Percentiles rank a stretch among this genome's conserved stretches.
phyloP scores from a whole-genome alignment of 768 basidiomycete species.

The Psilocybe cubensis region DNA sequence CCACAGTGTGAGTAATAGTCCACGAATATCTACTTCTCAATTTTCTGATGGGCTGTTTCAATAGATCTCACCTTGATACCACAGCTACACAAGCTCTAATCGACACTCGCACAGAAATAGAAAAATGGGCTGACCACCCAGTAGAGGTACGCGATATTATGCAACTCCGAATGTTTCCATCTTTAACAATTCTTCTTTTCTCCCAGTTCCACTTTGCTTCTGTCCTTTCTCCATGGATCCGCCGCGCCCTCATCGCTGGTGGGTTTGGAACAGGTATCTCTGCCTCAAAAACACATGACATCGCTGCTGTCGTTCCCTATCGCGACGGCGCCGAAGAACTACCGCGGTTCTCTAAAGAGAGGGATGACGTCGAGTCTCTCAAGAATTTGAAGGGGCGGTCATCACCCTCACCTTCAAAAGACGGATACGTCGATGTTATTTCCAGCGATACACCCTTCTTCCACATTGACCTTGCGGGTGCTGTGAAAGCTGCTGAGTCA shows the following conservation, averaged over 20 bases:
- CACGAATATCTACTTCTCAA: not conserved
- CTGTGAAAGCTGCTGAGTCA: constrained; percentile 71
- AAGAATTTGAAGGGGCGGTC: constrained; percentile 35
- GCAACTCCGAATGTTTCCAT: not conserved
- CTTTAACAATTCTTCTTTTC: constrained; percentile 5
- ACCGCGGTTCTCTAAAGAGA: constrained; percentile 15
- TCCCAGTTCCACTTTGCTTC: constrained; percentile 98
- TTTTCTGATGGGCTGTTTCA: not conserved
- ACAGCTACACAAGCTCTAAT: constrained; percentile 91
- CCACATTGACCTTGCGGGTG: constrained; percentile 83
- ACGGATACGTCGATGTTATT: constrained; percentile 45
- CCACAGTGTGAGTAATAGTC: constrained; percentile 62
- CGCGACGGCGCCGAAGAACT: constrained; percentile 39
- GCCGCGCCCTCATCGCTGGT: constrained; percentile 85
- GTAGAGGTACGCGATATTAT: constrained; percentile 56
- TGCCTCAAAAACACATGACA: constrained; percentile 50
- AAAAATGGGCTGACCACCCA: constrained; percentile 79
- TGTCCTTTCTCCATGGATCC: constrained; percentile 92
- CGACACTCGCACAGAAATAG: constrained; percentile 86
- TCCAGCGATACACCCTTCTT: constrained; percentile 77
- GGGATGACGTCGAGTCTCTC: constrained; percentile 31
- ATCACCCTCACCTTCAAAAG: constrained; percentile 8
- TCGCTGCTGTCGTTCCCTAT: constrained; percentile 80
- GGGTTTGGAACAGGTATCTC: constrained; percentile 83
- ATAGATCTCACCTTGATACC: constrained; percentile 85